These are phyloP conservation scores for Blastomyces emzantsi DNA, from an alignment of 2,329 filamentous ascomycete genomes.

Conservation along the genomic window DNA sequence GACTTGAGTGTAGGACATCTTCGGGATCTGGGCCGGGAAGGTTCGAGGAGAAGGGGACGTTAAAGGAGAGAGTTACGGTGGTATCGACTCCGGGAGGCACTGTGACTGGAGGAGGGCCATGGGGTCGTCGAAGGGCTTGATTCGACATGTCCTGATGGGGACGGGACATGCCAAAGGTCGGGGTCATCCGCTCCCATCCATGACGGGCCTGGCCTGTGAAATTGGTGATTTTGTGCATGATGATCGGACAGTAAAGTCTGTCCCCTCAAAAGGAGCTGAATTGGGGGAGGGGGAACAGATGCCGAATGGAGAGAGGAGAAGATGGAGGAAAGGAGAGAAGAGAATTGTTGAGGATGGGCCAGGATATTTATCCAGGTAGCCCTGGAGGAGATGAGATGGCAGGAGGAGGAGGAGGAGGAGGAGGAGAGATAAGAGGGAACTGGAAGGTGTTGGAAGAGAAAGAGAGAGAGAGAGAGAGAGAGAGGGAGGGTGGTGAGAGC, in stretches of 20 bases:
- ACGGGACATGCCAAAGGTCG: conserved; percentile 54
- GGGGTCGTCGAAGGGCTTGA: conserved; percentile 48
- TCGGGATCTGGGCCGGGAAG: conserved; percentile 87
- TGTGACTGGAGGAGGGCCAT: conserved; percentile 42
- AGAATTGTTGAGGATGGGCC: conserved; percentile 10
- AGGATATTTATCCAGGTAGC: not conserved
- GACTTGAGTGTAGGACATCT: conserved; percentile 87
- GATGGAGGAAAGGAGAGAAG: conserved; percentile 17
- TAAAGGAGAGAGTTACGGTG: conserved; percentile 89
- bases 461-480: conserved; percentile 1
- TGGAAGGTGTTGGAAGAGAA: no score
- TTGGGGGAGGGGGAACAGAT: conserved; percentile 21
- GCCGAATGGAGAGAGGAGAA: conserved; percentile 14
- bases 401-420: not conserved
- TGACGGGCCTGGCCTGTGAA: conserved; percentile 57
- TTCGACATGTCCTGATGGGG: conserved; percentile 48
- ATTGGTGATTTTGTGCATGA: conserved; percentile 61
- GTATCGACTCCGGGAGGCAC: conserved; percentile 64
- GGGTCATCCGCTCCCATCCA: conserved; percentile 60
- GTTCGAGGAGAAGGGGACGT: conserved; percentile 89
- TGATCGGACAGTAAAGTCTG: conserved; percentile 19
- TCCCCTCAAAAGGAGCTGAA: conserved; percentile 24
- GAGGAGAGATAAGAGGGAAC: not conserved
- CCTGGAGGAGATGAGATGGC: conserved; percentile 3
- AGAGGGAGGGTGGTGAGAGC: not conserved